Conservation (phyloP, 805 yeast genomes). For the Kuraishia molischiana region DNA sequence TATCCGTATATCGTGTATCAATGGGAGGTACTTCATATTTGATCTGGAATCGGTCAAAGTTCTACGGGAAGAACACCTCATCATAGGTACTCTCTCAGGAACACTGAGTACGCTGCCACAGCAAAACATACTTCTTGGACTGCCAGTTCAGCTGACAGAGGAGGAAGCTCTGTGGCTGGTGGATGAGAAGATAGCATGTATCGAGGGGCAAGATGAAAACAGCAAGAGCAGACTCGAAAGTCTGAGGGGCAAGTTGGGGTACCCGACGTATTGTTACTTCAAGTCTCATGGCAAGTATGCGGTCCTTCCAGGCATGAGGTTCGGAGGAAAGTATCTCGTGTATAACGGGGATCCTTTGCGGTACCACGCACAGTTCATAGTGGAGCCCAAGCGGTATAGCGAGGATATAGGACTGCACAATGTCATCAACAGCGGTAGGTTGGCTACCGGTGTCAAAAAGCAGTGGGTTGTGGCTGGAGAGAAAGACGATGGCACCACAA, state of each 20-base stretch:
- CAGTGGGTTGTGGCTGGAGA: constrained; percentile 54
- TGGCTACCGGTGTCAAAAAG: constrained; percentile 90
- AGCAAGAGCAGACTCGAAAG: constrained; percentile 4
- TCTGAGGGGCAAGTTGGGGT: constrained; percentile 6
- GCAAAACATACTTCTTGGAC: constrained; percentile 78
- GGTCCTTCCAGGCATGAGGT: constrained; percentile 77
- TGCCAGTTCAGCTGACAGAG: constrained; percentile 64
- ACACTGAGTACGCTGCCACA: constrained; percentile 88
- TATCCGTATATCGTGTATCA: neutral
- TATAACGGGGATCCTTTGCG: constrained; percentile 94
- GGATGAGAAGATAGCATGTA: no score
- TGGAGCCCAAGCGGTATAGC: constrained; percentile 37
- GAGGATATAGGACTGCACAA: constrained; percentile 47
- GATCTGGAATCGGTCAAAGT: neutral
- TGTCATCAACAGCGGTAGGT: constrained; percentile 75
- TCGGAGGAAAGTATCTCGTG: constrained; percentile 83
- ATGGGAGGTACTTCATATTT: neutral
- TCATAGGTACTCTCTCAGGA: constrained; percentile 67
- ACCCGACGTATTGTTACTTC: constrained; percentile 28
- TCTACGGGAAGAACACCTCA: neutral
- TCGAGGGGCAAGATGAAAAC: neutral
- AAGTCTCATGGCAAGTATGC: no score
- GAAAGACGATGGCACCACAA: constrained; percentile 14
- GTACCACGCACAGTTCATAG: constrained; percentile 80
- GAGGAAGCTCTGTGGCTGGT: constrained; percentile 71